Conservation (phyloP, 225 moss, liverwort and hornwort genomes). For the Neckera pumila region DNA sequence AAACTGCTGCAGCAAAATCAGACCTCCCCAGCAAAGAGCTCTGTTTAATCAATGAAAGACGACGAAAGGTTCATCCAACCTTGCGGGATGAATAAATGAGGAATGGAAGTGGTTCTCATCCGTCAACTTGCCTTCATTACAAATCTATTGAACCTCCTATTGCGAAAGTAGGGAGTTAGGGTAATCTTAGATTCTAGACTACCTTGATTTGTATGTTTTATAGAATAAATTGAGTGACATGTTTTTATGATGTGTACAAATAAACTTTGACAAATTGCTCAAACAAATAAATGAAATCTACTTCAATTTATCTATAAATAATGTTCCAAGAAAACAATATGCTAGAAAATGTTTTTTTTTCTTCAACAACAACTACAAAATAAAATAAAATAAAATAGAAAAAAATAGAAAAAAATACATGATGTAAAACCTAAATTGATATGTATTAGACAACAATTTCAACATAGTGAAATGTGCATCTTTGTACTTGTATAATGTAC, state of each 20-base stretch:
- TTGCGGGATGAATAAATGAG: neutral
- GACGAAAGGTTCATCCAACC: neutral
- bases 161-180: neutral
- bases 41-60: neutral
- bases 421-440: neutral
- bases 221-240: neutral
- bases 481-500: neutral
- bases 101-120: neutral
- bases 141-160: neutral
- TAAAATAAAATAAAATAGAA: neutral
- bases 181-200: neutral
- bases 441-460: fast-evolving
- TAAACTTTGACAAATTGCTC: neutral
- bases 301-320: neutral
- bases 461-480: neutral
- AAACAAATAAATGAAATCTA: neutral
- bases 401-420: neutral
- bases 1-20: neutral
- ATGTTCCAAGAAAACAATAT: neutral
- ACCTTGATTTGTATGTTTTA: neutral
- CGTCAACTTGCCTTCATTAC: neutral
- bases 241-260: neutral
- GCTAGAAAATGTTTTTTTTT: neutral
- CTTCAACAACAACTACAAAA: neutral
- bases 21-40: neutral